Conservation (phyloP, 306 rosid species). For the Ceratonia siliqua region DNA sequence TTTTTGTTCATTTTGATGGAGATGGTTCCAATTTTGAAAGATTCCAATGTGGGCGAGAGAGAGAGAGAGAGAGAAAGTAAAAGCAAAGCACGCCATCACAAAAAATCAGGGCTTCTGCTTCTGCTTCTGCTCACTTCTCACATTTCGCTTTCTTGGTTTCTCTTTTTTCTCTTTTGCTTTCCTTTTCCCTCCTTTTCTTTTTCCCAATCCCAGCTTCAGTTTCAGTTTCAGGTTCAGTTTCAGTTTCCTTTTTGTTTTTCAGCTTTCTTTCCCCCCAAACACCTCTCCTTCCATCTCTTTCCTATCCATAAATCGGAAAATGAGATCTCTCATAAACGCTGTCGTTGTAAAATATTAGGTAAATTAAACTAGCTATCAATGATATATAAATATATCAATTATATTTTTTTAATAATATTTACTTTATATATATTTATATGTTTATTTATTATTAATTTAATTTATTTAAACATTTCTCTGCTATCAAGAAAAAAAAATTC, state of each 20-base stretch:
- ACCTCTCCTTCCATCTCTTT: background rate
- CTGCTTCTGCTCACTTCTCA: background rate
- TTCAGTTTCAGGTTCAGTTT: constrained; percentile 37
- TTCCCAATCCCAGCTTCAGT: constrained; percentile 38
- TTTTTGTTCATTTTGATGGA: background rate
- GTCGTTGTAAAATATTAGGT: no score
- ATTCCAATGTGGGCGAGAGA: constrained; percentile 41
- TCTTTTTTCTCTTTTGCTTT: constrained; percentile 25
- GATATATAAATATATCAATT: no score
- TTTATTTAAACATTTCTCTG: no score
- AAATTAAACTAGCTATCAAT: no score
- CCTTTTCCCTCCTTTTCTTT: background rate
- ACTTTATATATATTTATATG: no score
- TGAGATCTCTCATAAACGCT: no score
- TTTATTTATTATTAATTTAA: no score
- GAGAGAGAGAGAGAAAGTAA: constrained; percentile 36
- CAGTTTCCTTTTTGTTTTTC: constrained; percentile 48
- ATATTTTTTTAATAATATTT: no score
- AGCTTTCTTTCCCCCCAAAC: constrained; percentile 37
- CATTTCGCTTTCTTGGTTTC: constrained; percentile 36
- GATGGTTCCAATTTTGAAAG: constrained; percentile 44
- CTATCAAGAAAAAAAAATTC: no score
- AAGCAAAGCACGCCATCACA: constrained; percentile 55
- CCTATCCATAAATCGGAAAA: no score
- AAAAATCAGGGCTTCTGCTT: background rate